Percentiles rank a stretch among this genome's conserved stretches.
Conservation (phyloP, 257 asterid species). For the Oldenlandia corymbosa region DNA sequence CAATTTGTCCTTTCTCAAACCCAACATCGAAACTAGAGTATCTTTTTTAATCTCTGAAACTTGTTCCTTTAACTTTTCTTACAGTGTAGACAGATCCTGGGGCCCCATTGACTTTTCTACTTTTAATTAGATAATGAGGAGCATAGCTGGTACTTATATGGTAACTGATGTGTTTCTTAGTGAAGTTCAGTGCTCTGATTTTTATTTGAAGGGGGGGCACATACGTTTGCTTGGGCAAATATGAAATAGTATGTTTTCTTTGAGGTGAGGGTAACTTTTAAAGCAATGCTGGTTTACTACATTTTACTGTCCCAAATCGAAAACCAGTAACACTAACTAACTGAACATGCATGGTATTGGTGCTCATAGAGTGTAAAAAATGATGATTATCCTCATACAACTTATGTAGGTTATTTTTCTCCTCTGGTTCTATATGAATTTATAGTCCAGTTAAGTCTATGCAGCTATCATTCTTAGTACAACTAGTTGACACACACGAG, state of each 20-base stretch:
- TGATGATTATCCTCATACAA: not conserved
- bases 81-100: not conserved
- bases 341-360: not conserved
- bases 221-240: not conserved
- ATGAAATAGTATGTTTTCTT: not conserved
- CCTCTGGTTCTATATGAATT: not conserved
- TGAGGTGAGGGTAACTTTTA: not conserved
- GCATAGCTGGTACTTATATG: too few species aligned
- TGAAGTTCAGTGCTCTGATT: too few species aligned
- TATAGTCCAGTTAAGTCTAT: too few species aligned
- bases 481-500: too few species aligned
- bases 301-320: not conserved
- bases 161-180: too few species aligned
- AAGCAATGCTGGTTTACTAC: not conserved
- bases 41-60: not conserved
- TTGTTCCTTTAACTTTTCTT: not conserved
- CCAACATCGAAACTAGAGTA: too few species aligned
- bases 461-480: too few species aligned
- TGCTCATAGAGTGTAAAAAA: too few species aligned
- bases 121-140: not conserved
- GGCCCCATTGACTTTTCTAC: not conserved
- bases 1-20: too few species aligned
- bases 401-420: not conserved
- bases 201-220: not conserved
- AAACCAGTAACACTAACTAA: too few species aligned